phyloP scores from a whole-genome alignment of 129 eudicot species.

The Pseudognaphalium luteoalbum region DNA sequence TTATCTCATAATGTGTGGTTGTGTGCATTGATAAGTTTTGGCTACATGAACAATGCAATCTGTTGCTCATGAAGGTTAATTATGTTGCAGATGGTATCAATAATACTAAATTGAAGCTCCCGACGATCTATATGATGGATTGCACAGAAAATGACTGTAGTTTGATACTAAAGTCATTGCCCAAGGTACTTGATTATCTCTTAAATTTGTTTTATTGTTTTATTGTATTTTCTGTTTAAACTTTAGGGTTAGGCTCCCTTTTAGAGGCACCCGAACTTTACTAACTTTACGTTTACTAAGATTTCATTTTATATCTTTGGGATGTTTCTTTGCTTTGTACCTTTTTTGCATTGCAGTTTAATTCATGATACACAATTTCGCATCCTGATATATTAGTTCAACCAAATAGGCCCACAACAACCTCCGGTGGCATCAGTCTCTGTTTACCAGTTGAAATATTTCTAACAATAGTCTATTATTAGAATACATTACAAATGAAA shows the following conservation, averaged over 20 bases:
- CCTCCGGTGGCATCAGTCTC: neutral
- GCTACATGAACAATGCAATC: conserved; percentile 24
- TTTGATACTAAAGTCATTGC: conserved; percentile 50
- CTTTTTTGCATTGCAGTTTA: neutral
- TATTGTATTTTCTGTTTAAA: conserved; percentile 17
- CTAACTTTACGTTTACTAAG: neutral
- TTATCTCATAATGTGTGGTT: conserved; percentile 21
- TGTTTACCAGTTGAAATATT: neutral
- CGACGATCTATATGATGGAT: conserved; percentile 75
- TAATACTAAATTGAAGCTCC: conserved; percentile 49
- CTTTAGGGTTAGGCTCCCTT: conserved; percentile 13
- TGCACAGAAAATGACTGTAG: conserved; percentile 86
- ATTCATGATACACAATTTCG: conserved; percentile 17
- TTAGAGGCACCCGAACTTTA: neutral
- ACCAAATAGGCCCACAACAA: conserved; percentile 5
- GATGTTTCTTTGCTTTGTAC: conserved; percentile 17
- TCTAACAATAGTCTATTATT: conserved; percentile 12
- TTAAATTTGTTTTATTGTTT: neutral
- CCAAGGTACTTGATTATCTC: conserved; percentile 50
- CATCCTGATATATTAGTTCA: neutral
- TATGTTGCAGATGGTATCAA: conserved; percentile 57
- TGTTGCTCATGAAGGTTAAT: conserved; percentile 43
- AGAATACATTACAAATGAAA: conserved; percentile 14
- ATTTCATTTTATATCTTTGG: conserved; percentile 1
- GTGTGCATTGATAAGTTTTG: conserved; percentile 22